Evolutionary conservation across 2,329 filamentous ascomycete species (phyloP), one percentile per base, ranked within the genome.

Genomic region (Ophiostoma sp.): DNA sequence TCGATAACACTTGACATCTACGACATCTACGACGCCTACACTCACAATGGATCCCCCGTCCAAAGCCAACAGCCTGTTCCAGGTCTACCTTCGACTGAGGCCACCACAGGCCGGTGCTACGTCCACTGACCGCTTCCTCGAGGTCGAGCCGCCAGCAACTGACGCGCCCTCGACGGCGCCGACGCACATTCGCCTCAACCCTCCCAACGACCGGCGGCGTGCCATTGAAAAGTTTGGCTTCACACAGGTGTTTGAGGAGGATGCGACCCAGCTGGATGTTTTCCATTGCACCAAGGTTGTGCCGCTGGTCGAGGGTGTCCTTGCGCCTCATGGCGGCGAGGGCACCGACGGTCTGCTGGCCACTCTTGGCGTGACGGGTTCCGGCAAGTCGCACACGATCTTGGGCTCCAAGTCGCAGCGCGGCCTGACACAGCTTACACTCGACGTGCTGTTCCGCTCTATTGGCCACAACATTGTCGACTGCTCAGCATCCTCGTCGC

Each of bases 341-440:
- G 93, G 93, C 23, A 90, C 93, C 74, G 94, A 98, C 84, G 94
- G 92, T 11, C 81, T 98, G 70, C 82, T 99, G 69, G 95, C 95
- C 39, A 98, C 95, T 7, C 80, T 99, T 71, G 95, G 95, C 20
- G 93, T 97, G 62, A 97, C 94, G 8, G 95, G 95, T 15, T 97
- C 94, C 67, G 95, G 95, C 79, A 99, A 99, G 94, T 96, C 92
- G 73, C 94, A 99, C 79, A 99, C 95, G 0, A 97, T 98, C 72
- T 86, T 99, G 20, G 95, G 95, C 70, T 96, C 92, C 15, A 90
- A 89, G 74, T 87, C 86, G 31, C 92, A 97, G 79, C 90, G 94
- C 74, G 95, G 95, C 73, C 82, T 99, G 69, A 96, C 93, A 0
- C 95, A 99, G 79, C 89, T 99, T 76, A 87, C 93, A 0, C 89